Evolutionary conservation across 352 stramenopile species (phyloP).

Genomic region (Globisporangium acanthophoron): DNA sequence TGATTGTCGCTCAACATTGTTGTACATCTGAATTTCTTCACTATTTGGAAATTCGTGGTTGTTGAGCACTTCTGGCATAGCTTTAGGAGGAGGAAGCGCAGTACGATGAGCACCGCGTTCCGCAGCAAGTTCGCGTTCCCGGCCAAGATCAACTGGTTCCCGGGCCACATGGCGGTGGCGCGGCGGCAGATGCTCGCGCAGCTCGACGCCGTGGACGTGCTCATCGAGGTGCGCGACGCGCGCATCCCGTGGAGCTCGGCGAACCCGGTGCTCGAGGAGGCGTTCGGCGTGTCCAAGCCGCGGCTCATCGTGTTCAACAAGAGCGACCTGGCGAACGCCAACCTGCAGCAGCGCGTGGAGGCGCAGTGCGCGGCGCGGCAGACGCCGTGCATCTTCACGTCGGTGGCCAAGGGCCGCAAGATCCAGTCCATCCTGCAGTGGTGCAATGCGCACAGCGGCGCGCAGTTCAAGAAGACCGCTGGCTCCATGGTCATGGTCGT

Average conservation of each 20-base stretch:
- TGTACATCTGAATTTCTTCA: too few relatives aligned
- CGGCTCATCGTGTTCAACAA: slow-evolving; percentile 87
- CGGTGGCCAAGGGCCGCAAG: slow-evolving; percentile 69
- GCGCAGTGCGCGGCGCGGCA: slow-evolving; percentile 41
- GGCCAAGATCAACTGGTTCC: slow-evolving; percentile 87
- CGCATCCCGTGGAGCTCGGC: slow-evolving; percentile 80
- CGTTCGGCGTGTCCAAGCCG: slow-evolving; percentile 72
- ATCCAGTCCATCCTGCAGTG: slow-evolving; percentile 73
- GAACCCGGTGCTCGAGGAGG: slow-evolving; percentile 74
- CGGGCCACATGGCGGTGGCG: slow-evolving; percentile 81
- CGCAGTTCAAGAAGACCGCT: slow-evolving; percentile 82
- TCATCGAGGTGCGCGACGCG: slow-evolving; percentile 82
- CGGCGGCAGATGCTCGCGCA: slow-evolving; percentile 76
- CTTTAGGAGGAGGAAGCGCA: too few relatives aligned
- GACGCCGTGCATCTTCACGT: slow-evolving; percentile 72
- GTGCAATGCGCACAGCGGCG: slow-evolving; percentile 66
- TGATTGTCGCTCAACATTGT: too few relatives aligned
- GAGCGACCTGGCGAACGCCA: slow-evolving; percentile 80
- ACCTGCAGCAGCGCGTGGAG: slow-evolving; percentile 77
- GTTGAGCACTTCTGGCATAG: not conserved
- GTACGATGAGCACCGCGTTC: slow-evolving; percentile 51
- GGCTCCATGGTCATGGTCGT: slow-evolving; percentile 87
- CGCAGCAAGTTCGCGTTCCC: slow-evolving; percentile 73
- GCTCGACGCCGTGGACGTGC: slow-evolving; percentile 73
- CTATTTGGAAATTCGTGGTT: not conserved